phyloP scores from a whole-genome alignment of 495 filamentous ascomycete genomes.

The Bathelium albidoporum region DNA sequence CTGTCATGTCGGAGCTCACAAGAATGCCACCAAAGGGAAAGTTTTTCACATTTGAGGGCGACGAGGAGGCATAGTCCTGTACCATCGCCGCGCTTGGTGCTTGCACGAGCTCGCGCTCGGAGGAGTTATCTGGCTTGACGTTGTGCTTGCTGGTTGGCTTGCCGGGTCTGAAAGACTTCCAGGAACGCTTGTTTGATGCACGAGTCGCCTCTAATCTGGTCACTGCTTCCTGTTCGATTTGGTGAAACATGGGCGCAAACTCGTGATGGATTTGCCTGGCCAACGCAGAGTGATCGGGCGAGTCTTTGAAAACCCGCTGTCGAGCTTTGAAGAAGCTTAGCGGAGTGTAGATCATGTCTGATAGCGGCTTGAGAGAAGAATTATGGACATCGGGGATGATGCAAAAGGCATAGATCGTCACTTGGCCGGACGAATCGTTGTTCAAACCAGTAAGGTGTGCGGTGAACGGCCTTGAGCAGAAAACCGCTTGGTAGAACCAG shows the following conservation, averaged over 20 bases:
- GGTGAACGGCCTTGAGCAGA: slow-evolving; percentile 39
- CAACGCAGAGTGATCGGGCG: slow-evolving; percentile 43
- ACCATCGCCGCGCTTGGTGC: not conserved
- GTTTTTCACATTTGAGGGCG: not conserved
- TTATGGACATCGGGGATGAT: slow-evolving; percentile 43
- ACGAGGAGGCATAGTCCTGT: not conserved
- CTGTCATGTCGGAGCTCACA: slow-evolving; percentile 21
- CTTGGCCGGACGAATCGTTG: slow-evolving; percentile 16
- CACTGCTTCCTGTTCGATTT: slow-evolving; percentile 22
- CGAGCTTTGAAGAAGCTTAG: slow-evolving; percentile 47
- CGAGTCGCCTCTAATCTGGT: slow-evolving; percentile 18
- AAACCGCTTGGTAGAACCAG: slow-evolving; percentile 38
- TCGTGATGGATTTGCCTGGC: slow-evolving; percentile 39
- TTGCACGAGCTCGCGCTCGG: slow-evolving; percentile 3
- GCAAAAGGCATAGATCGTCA: slow-evolving; percentile 44
- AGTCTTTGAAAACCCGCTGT: slow-evolving; percentile 43
- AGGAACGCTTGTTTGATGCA: not conserved
- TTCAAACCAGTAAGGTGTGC: slow-evolving; percentile 31
- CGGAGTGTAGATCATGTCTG: slow-evolving; percentile 36
- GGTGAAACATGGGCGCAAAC: slow-evolving; percentile 32
- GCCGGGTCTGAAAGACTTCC: not conserved
- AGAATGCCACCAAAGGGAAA: slow-evolving; percentile 19
- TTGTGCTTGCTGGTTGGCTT: not conserved
- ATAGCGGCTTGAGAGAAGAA: slow-evolving; percentile 30
- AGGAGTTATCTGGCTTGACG: slow-evolving; percentile 1